phyloP scores from a whole-genome alignment of 1,284 basidiomycete species.

The Mycena sp. region DNA sequence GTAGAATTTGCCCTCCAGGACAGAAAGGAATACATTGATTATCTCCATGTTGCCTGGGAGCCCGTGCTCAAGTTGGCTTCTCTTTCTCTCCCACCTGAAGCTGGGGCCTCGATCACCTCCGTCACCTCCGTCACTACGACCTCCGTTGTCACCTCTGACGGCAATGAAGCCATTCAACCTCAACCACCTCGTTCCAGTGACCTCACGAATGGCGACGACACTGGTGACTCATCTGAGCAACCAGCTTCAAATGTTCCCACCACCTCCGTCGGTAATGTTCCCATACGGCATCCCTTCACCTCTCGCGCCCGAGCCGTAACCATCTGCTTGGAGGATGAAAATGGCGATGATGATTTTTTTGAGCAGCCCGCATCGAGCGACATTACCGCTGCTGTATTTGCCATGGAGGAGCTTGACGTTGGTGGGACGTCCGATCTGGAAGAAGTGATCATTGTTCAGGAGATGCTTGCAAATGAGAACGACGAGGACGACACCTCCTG shows the following conservation, averaged over 20 bases:
- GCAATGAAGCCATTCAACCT: too few species aligned
- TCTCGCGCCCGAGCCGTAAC: too few species aligned
- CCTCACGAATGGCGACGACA: too few species aligned
- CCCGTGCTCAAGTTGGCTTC: not conserved
- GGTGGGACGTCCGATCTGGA: not conserved
- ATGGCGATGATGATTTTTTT: too few species aligned
- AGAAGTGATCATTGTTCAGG: not conserved
- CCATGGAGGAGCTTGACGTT: not conserved
- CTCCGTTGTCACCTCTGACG: too few species aligned
- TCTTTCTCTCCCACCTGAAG: not conserved
- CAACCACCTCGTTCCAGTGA: too few species aligned
- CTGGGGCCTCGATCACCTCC: too few species aligned
- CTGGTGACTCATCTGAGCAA: too few species aligned
- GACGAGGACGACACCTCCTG: not conserved
- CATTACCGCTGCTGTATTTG: not conserved
- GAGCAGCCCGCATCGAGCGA: not conserved
- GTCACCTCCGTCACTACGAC: too few species aligned
- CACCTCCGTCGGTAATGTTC: too few species aligned
- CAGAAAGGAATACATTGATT: not conserved
- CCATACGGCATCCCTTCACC: too few species aligned
- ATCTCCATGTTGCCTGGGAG: not conserved
- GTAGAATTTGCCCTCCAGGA: not conserved
- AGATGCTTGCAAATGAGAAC: not conserved
- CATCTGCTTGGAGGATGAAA: not conserved
- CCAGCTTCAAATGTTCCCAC: too few species aligned